Base-by-base conservation (phyloP, 345 rosid genomes). In the Excoecaria cochinchinensis region DNA sequence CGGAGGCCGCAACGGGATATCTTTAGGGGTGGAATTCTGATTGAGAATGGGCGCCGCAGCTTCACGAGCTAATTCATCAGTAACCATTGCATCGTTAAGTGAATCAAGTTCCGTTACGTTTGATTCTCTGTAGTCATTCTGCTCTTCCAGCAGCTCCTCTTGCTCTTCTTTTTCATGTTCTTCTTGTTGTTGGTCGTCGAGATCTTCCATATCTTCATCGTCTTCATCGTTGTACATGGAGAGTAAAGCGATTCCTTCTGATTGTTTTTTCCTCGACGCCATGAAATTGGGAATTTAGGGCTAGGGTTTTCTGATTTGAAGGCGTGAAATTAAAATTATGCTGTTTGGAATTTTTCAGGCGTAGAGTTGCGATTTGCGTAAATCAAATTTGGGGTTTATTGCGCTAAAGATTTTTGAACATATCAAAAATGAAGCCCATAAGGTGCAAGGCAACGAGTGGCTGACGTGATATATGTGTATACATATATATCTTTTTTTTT, bases 211-310 rank as follows among this genome's bases (percentile, higher is more conserved):
- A 9, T 80, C 83, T 56, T 92, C 98, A 73, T 94, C 98, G 77
- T 93, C 98, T 58, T 94, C 97, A 66, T 84, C 98, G 82, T 84
- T 84, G 86, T 94, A 94, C 81, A 92, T 78, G 44, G 98, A 94
- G 0, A 94, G 88, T 16, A 90, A 84, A 60, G 89, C 90, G 64
- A 94, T 94, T 60, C 98, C 98, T 81, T 94, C 98, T 17, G 89
- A 78, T 8, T 82, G 91, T 62, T 87, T 92, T 85, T 84, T 85
- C 81, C 80, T 87, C 61, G 95, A 80, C 62, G 90, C 88, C 98
- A 94, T 94, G 59, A 55, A 42, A 19, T 13, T 59, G 61, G 22
- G 8, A 31, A 24, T 42, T 52, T 70, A 55, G 71, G 80, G 72
- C 71, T 77, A 76, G 74, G 79, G 24, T 69, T 69, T 75, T 3